Evolutionary conservation across 2,329 filamentous ascomycete species (phyloP), one percentile per base, ranked within the genome.

Genomic region (Rutstroemia sp.): DNA sequence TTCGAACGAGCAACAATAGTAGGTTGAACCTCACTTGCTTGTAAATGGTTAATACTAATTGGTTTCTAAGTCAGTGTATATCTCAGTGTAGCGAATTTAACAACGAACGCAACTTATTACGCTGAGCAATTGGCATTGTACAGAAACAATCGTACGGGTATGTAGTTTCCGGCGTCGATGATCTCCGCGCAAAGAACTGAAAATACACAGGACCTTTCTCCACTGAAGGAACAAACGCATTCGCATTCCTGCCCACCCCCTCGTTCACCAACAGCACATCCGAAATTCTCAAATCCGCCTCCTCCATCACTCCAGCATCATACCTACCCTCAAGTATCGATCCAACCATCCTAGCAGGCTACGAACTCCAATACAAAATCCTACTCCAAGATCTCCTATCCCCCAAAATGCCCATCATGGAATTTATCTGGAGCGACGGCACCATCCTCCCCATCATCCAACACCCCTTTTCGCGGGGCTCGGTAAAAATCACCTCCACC

Each of bases 401-500:
- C 8, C 53, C 45, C 16, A 25, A 37, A 9, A 10, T 49, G n/a
- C 42, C 55, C 19, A 34, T 54, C 5, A 44, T 57, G 19, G 55
- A 57, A 44, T 39, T 57, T 25, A 48, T 49, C 10, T 57, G 27
- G 23, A 5, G 8, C 10, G 55, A 48, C 14, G 44, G 55, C 1
- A 4, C 16, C 27, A 7, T 54, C 7, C 76, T 77, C 52, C 73
- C 76, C 0, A 78, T 78, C 57, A 75, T 82, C 25, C 78, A 79
- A 60, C 83, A 75, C 58, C 71, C 83, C 0, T 78, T 82, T 65
- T 79, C 77, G 4, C 76, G 79, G 0, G 83, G 83, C 0, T 74
- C 72, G 41, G 77, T 82, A 47, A 83, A 86, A 69, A 80, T 85
- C 60, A 67, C 68, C 10, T 70, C 71, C 2, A 54, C 71, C 0